Evolutionary conservation across 2,329 filamentous ascomycete genomes (phyloP), one percentile per base, ranked within the genome.

Genomic region (Celoporthe dispersa): DNA sequence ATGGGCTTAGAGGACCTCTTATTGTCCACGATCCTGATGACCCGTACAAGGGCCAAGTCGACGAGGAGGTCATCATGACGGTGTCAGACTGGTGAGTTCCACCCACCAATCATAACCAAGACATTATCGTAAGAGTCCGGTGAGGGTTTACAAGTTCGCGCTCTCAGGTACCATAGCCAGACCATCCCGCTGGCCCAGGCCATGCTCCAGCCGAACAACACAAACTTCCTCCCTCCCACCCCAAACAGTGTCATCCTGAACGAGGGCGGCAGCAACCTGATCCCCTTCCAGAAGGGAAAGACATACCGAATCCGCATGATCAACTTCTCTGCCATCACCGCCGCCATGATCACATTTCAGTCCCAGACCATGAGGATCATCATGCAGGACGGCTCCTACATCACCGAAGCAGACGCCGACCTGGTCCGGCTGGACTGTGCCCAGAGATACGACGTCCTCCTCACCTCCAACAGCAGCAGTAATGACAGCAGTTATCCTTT

Each of bases 1-100:
- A 92, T 76, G 88, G 88, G 14, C 81, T 90, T 59, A 84, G 88
- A 33, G 87, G 86, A 1, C 79, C 86, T 1, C 75, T 90, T 63
- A 85, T 90, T 66, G 82, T 90, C 12, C 83, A 88, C 64, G 87
- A 90, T 74, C 82, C 82, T 0, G 74, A 82, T 0, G 79, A 84
- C n/a, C 86, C 86, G 2, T 87, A 85, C 74, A 75, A 77, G 14
- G 78, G 78, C 53, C 74, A 84, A 25, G 87, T 85, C 67, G 86
- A 89, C 44, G 82, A 87, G 44, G 87, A 90, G 75, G 76, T 87
- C 44, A 80, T 85, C 1, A 73, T 90, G 44, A 71, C 71, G n/a
- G 67, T 70, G 1, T 78, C 81, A 82, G 67, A 84, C 82, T 72
- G 77, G 82, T 64, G 76, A 69, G 75, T 67, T 19, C 55, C n/a